phyloP scores from a whole-genome alignment of 805 yeast species.

The Candida sanyiensis region DNA sequence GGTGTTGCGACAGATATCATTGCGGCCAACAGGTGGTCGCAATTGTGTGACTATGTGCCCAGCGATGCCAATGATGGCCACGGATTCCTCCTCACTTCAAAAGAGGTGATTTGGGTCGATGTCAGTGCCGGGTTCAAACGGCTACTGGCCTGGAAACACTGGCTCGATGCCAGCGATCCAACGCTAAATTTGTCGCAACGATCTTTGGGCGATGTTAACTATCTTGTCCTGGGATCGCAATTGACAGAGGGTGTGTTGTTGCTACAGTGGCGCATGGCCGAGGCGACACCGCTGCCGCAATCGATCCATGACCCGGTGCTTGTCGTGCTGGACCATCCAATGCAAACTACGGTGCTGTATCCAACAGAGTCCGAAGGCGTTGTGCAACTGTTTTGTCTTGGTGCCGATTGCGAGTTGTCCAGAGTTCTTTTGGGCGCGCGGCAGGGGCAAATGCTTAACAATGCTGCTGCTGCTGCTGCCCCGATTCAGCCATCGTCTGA shows the following conservation, averaged over 20 bases:
- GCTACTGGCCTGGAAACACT: slow-evolving; percentile 70
- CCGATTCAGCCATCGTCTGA: background rate
- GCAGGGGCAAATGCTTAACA: background rate
- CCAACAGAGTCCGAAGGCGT: slow-evolving; percentile 5
- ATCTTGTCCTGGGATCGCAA: slow-evolving; percentile 27
- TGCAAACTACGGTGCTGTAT: slow-evolving; percentile 1
- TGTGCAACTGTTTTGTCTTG: background rate
- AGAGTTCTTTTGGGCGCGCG: background rate
- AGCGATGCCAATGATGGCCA: slow-evolving; percentile 28
- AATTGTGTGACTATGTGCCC: slow-evolving; percentile 37
- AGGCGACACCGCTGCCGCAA: slow-evolving; percentile 31
- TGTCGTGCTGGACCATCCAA: slow-evolving; percentile 3
- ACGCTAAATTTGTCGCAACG: slow-evolving; percentile 39
- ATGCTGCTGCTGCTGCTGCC: background rate
- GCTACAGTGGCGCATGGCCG: slow-evolving; percentile 31
- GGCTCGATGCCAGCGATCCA: slow-evolving; percentile 47
- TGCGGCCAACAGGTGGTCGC: slow-evolving; percentile 25
- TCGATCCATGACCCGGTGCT: slow-evolving; percentile 34
- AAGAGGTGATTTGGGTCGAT: slow-evolving; percentile 53
- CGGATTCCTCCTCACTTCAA: slow-evolving; percentile 56
- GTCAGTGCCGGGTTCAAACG: slow-evolving; percentile 35
- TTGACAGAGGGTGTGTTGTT: slow-evolving; percentile 29
- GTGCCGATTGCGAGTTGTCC: background rate
- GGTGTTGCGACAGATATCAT: slow-evolving; percentile 28
- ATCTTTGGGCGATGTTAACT: slow-evolving; percentile 16